phyloP scores from a whole-genome alignment of 257 asterid genomes.

The Ilex aquifolium region DNA sequence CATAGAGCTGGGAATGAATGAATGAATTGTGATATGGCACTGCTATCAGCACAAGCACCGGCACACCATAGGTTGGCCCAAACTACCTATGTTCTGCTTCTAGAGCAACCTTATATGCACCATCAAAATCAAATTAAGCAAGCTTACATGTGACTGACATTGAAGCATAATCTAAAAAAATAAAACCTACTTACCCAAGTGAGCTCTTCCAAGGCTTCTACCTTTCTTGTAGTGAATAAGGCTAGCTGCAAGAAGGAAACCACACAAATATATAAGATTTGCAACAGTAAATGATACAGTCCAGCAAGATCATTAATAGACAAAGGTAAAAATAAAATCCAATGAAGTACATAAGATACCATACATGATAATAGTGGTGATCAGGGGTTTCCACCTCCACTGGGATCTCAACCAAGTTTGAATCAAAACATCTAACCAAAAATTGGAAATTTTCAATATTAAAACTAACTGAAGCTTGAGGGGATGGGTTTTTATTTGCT shows the following conservation, averaged over 20 bases:
- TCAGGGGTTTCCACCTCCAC: constrained; percentile 83
- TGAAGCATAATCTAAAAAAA: constrained; percentile 3
- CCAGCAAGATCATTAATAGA: not conserved
- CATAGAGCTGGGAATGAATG: no score
- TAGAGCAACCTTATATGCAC: not conserved
- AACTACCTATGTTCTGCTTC: not conserved
- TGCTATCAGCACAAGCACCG: not conserved
- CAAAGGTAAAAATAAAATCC: not conserved
- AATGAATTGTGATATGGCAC: not conserved
- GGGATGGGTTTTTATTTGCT: no score
- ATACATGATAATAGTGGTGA: constrained; percentile 85
- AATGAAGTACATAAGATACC: constrained; percentile 18
- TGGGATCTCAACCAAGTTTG: constrained; percentile 83
- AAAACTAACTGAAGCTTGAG: no score
- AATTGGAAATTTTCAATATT: no score
- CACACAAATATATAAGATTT: not conserved
- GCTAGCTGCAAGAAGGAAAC: constrained; percentile 60
- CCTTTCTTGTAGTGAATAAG: constrained; percentile 74
- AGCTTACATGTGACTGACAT: not conserved
- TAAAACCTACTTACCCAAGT: constrained; percentile 64
- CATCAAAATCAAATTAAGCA: no score
- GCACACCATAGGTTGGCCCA: not conserved
- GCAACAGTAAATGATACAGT: constrained; percentile 6
- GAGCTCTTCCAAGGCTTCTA: constrained; percentile 89
- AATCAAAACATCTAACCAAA: constrained; percentile 59